Percentiles rank a stretch among this genome's conserved stretches.
phyloP scores from a whole-genome alignment of 331 rosid genomes.

The Ulmus americana region DNA sequence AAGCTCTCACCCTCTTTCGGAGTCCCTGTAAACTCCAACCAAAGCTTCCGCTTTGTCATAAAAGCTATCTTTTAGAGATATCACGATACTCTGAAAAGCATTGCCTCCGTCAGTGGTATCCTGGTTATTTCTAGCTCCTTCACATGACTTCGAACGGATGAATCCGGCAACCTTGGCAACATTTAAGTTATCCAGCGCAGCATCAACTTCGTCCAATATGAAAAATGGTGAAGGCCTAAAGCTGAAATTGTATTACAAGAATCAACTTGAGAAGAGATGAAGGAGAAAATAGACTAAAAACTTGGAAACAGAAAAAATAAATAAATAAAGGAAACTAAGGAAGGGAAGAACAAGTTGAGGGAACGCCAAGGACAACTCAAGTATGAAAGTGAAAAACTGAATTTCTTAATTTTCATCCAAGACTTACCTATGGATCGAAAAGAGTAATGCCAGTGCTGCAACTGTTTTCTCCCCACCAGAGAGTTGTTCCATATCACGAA shows the following conservation, averaged over 20 bases:
- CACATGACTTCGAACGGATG: conserved; percentile 89
- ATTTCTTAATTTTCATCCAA: not conserved
- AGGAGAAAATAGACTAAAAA: not conserved
- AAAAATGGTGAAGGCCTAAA: conserved; percentile 96
- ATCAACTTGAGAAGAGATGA: not conserved
- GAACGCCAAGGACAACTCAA: too few species aligned
- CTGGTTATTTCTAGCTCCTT: conserved; percentile 64
- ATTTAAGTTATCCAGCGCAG: conserved; percentile 94
- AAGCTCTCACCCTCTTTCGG: conserved; percentile 64
- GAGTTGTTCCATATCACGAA: conserved; percentile 95
- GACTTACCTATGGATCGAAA: conserved; percentile 84
- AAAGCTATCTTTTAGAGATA: conserved; percentile 87
- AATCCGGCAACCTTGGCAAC: conserved; percentile 97
- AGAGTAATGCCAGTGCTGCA: conserved; percentile 91
- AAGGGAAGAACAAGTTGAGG: not conserved
- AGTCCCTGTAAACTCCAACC: conserved; percentile 90
- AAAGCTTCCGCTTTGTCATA: conserved; percentile 95
- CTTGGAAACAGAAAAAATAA: not conserved
- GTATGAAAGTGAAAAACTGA: not conserved
- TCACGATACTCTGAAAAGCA: conserved; percentile 96
- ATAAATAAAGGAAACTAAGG: not conserved
- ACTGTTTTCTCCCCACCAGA: conserved; percentile 99
- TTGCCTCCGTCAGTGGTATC: conserved; percentile 54
- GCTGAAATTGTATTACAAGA: conserved; percentile 41
- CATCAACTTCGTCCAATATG: conserved; percentile 98